Conservation (phyloP, 768 basidiomycete species). For the Nevesoporus exiguus region DNA sequence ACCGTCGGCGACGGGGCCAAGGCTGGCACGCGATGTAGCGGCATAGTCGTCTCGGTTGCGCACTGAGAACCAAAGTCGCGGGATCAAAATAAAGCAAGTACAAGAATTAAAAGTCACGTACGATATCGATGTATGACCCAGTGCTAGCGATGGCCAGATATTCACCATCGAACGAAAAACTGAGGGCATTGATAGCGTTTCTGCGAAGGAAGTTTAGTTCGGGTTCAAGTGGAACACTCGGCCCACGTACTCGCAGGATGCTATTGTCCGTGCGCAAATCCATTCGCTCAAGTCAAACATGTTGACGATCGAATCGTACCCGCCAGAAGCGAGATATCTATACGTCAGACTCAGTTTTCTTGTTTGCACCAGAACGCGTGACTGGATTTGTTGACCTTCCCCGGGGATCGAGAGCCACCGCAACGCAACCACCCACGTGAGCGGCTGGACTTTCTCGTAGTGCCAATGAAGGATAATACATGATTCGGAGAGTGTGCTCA, state of each 20-base stretch:
- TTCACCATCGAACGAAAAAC: conserved; percentile 83
- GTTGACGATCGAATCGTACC: conserved; percentile 79
- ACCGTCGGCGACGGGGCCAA: conserved; percentile 73
- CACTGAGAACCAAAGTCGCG: conserved; percentile 43
- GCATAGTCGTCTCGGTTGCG: conserved; percentile 71
- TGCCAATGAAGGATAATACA: conserved; percentile 63
- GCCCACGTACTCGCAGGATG: conserved; percentile 70
- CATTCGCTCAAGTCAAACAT: conserved; percentile 77
- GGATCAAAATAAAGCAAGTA: background rate
- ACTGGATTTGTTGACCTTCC: conserved; percentile 46
- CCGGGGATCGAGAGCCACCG: conserved; percentile 75
- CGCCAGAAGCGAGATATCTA: conserved; percentile 77
- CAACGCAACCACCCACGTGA: conserved; percentile 77
- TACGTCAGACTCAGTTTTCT: conserved; percentile 2
- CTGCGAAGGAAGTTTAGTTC: conserved; percentile 34
- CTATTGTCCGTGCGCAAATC: conserved; percentile 75
- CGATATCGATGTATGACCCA: conserved; percentile 75
- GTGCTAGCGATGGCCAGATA: conserved; percentile 73
- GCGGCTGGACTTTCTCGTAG: conserved; percentile 63
- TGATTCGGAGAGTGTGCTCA: conserved; percentile 61
- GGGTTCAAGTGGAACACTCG: background rate
- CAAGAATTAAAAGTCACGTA: conserved; percentile 33
- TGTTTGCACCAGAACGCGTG: background rate
- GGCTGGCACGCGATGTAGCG: conserved; percentile 73
- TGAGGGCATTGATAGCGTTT: conserved; percentile 66